These are phyloP conservation scores for Heimioporus sp. DNA, from an alignment of 768 basidiomycete species.

Conservation along the genomic window DNA sequence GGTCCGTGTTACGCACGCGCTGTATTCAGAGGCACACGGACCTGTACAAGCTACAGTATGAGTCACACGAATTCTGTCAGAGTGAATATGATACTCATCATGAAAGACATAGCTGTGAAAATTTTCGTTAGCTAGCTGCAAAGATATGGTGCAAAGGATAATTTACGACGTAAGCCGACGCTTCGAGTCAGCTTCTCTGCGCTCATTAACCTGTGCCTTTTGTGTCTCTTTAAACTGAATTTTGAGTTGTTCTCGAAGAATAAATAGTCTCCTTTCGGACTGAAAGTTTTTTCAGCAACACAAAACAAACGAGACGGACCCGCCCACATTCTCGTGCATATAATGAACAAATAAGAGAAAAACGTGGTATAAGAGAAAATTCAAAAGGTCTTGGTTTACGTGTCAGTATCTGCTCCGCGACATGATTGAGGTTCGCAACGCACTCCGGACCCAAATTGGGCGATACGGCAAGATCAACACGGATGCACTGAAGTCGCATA, in stretches of 20 bases:
- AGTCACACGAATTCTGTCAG: conserved; percentile 7
- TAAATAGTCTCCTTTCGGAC: conserved; percentile 64
- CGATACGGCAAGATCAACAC: conserved; percentile 39
- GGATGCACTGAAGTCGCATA: conserved; percentile 26
- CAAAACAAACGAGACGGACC: not conserved
- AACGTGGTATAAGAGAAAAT: conserved; percentile 74
- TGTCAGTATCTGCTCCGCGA: conserved; percentile 4
- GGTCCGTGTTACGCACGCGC: conserved; percentile 42
- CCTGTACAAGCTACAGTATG: conserved; percentile 43
- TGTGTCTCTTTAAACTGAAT: conserved; percentile 68
- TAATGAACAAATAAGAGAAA: conserved; percentile 81
- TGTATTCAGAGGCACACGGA: conserved; percentile 79
- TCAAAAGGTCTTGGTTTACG: conserved; percentile 49
- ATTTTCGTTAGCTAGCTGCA: conserved; percentile 1
- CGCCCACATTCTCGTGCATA: conserved; percentile 56
- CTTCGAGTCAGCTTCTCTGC: conserved; percentile 77
- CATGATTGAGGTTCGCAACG: conserved; percentile 10
- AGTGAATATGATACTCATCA: conserved; percentile 47
- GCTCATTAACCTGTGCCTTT: conserved; percentile 73
- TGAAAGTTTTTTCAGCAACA: conserved; percentile 4
- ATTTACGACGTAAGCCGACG: conserved; percentile 75
- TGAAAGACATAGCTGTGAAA: conserved; percentile 68
- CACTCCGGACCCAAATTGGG: conserved; percentile 37
- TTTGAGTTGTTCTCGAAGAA: conserved; percentile 73
- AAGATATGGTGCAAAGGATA: conserved; percentile 17